Evolutionary conservation across 805 yeast genomes (phyloP).

Genomic region (Saccharomycopsis javanensis): DNA sequence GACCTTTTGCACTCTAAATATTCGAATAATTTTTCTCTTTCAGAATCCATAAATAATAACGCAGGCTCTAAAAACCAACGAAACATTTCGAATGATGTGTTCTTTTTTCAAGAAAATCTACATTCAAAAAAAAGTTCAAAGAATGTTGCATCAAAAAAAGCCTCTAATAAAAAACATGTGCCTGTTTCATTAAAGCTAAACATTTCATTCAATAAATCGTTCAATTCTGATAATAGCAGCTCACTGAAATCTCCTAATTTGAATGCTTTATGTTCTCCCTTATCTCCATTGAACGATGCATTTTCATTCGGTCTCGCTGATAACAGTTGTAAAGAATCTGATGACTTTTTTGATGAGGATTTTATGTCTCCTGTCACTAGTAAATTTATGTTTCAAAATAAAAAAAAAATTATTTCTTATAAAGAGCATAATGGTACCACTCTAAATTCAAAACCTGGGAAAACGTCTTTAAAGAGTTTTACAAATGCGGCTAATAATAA

Average conservation of each 20-base stretch:
- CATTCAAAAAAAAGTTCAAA: neutral
- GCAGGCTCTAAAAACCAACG: neutral
- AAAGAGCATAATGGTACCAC: neutral
- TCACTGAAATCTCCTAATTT: neutral
- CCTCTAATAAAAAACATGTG: neutral
- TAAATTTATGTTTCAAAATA: neutral
- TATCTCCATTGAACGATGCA: neutral
- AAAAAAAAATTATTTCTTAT: neutral
- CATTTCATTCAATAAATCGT: neutral
- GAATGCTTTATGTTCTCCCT: neutral
- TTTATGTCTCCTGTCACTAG: conserved; percentile 6
- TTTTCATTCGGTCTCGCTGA: neutral
- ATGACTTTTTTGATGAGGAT: neutral
- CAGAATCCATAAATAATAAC: neutral
- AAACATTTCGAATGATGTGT: neutral
- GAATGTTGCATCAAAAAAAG: neutral
- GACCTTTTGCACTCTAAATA: neutral
- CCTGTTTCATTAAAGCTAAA: neutral
- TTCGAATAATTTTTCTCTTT: neutral
- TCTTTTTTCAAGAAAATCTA: neutral
- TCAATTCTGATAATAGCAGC: neutral
- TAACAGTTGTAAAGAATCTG: neutral
- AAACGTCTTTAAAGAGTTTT: neutral
- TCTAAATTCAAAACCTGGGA: neutral
- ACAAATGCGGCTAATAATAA: neutral